phyloP scores from a whole-genome alignment of 1,284 basidiomycete genomes.

The Clitocybe nebularis region DNA sequence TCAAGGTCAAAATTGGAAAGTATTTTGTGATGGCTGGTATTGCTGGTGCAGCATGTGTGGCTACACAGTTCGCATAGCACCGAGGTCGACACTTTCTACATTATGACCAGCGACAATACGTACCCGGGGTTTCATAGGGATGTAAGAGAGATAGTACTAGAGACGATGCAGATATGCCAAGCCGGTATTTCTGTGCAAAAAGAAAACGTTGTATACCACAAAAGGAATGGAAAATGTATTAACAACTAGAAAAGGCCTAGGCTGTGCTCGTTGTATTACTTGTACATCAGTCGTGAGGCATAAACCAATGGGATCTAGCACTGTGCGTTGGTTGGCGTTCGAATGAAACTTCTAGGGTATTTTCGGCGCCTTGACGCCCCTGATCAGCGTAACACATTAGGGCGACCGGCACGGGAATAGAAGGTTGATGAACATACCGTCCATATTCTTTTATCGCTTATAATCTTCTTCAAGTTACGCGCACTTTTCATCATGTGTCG shows the following conservation, averaged over 20 bases:
- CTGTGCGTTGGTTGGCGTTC: background rate
- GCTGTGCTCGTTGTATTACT: too few relatives aligned
- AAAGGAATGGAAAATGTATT: background rate
- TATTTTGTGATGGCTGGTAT: background rate
- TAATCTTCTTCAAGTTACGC: slow-evolving; percentile 40
- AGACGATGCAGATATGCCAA: background rate
- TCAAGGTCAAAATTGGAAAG: too few relatives aligned
- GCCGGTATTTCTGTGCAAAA: background rate
- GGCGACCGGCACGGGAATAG: too few relatives aligned
- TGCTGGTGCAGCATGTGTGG: background rate
- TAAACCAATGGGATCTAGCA: background rate
- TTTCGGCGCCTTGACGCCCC: background rate
- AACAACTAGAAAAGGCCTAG: background rate
- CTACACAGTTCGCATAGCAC: background rate
- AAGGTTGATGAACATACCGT: slow-evolving; percentile 35
- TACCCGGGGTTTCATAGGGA: too few relatives aligned
- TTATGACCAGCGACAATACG: too few relatives aligned
- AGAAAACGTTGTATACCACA: background rate
- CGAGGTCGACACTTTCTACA: background rate
- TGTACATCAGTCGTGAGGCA: background rate
- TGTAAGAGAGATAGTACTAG: background rate
- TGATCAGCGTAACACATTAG: too few relatives aligned
- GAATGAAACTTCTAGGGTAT: background rate
- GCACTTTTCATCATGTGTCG: slow-evolving; percentile 38
- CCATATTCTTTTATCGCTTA: slow-evolving; percentile 56